A percentile compares a stretch with the other conserved stretches of the same genome.
phyloP scores from a whole-genome alignment of 805 yeast species.

The Candida peoriensis region DNA sequence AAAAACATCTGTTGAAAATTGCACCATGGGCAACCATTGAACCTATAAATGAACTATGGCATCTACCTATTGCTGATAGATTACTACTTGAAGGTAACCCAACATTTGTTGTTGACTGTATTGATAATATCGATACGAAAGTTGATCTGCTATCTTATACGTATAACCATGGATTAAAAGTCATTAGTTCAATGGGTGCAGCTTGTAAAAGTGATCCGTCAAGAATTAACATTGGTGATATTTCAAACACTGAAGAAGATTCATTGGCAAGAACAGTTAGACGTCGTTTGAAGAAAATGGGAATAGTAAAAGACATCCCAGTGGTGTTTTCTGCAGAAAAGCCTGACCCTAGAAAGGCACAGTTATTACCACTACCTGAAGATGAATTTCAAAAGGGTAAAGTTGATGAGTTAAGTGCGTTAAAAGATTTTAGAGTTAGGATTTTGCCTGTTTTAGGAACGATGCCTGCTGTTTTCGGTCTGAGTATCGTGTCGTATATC shows the following conservation, averaged over 20 bases:
- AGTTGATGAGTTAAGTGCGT: constrained; percentile 82
- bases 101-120: constrained; percentile 85
- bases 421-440: constrained; percentile 87
- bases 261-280: constrained; percentile 86
- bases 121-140: constrained; percentile 95
- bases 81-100: constrained; percentile 56
- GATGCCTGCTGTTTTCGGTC: constrained; percentile 94
- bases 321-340: constrained; percentile 92
- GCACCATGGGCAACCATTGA: constrained; percentile 96
- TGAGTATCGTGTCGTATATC: constrained; percentile 81
- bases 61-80: constrained; percentile 55
- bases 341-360: constrained; percentile 93
- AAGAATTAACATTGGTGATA: constrained; percentile 82
- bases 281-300: constrained; percentile 73
- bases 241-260: constrained; percentile 88
- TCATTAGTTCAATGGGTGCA: constrained; percentile 94
- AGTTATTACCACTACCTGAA: constrained; percentile 77
- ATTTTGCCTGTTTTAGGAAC: constrained; percentile 95
- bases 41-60: constrained; percentile 75
- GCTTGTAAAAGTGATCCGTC: constrained; percentile 96
- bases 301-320: constrained; percentile 71
- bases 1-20: constrained; percentile 57
- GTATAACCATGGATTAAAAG: constrained; percentile 51
- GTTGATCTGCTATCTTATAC: constrained; percentile 82
- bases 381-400: constrained; percentile 75